Conservation (phyloP, 2,329 filamentous ascomycete species). For the Pseudogymnoascus sp. region DNA sequence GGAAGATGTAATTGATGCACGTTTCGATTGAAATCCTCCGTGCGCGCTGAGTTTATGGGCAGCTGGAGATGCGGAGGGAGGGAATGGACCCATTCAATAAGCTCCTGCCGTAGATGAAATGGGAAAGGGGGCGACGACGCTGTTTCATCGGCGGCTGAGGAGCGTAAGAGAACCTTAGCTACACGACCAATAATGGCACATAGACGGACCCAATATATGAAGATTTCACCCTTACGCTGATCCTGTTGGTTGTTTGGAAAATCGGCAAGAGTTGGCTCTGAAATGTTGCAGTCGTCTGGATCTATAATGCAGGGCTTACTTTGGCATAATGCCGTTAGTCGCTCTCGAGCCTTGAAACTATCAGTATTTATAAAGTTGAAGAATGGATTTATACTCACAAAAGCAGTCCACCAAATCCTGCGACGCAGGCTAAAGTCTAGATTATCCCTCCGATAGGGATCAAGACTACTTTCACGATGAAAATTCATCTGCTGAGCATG, state of each 20-base stretch:
- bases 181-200: conserved; percentile 35
- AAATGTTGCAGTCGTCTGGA: conserved; percentile 35
- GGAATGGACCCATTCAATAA: conserved; percentile 31
- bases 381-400: conserved; percentile 19
- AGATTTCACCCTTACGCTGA: conserved; percentile 32
- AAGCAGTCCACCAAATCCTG: conserved; percentile 38
- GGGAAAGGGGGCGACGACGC: conserved; percentile 18
- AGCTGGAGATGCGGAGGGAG: conserved; percentile 30
- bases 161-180: conserved; percentile 32
- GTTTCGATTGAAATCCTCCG: conserved; percentile 32
- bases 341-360: conserved; percentile 28
- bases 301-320: conserved; percentile 38
- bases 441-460: conserved; percentile 18
- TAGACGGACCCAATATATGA: conserved; percentile 36
- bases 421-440: conserved; percentile 27
- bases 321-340: conserved; percentile 36
- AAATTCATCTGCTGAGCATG: conserved; percentile 39
- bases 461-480: conserved; percentile 32
- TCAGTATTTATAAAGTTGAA: not conserved
- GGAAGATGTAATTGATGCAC: conserved; percentile 37
- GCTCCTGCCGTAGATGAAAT: conserved; percentile 27
- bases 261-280: conserved; percentile 32
- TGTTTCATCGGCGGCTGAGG: not conserved
- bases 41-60: conserved; percentile 26
- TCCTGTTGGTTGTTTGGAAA: conserved; percentile 29